Evolutionary conservation across 2,329 filamentous ascomycete species (phyloP), one percentile per base, ranked within the genome.

Genomic region (Calonectria hawksworthii): DNA sequence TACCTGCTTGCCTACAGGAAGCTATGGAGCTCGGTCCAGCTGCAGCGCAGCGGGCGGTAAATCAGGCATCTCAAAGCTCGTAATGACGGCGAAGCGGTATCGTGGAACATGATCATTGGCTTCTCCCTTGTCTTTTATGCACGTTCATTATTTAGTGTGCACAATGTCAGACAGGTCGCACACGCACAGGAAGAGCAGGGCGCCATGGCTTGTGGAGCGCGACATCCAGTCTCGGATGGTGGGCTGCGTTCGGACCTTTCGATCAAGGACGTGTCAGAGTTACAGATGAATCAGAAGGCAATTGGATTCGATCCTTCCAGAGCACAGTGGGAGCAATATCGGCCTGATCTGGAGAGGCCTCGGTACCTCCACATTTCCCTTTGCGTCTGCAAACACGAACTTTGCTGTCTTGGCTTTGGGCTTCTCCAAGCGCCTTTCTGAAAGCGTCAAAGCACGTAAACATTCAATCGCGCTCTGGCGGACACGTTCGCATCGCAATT

Each of bases 31-130:
- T 74, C 75, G 74, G 50, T 71, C 70, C 75, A 78, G 74, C 77
- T 80, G 76, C 78, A 80, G 75, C 66, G 61, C 67, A 66, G 47
- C 51, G 72, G 75, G 77, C 74, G 68, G 75, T 68, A 70, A 73
- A 78, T 76, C 75, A 80, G 77, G 74, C 77, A 78, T 80, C 74
- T 72, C 64, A 64, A 68, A 74, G 75, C 65, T 80, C 75, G 80
- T 78, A 78, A 77, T 78, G 72, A 81, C 70, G 70, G 72, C 75
- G 75, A 67, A 64, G 47, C 75, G 75, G 78, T 80, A 77, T 84
- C 83, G 83, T 85, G 83, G 82, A 83, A 75, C 74, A 73, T 56
- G 54, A 75, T 70, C 74, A 85, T 85, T 84, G 82, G 67, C 75
- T 52, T 56, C 9, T 72, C 28, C 32, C 50, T 51, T 47, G 68